Base-by-base conservation (phyloP, 495 filamentous ascomycete genomes). In the Aspergillus coremiiformis region DNA sequence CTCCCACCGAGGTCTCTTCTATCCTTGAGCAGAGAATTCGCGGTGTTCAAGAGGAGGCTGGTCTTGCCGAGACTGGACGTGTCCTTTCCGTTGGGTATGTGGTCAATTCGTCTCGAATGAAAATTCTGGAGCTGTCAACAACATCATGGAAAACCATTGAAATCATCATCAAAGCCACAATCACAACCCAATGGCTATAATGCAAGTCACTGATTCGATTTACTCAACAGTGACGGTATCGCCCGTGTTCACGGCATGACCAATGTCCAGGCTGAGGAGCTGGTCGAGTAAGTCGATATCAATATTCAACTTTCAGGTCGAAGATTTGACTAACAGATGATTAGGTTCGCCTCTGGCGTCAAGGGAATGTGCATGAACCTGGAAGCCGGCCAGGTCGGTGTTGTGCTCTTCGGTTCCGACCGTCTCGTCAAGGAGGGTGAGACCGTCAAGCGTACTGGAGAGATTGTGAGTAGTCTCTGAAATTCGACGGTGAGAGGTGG, bases 321-420 rank as follows among this genome's bases (percentile, higher is more conserved):
- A 20, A 21, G 21, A n/a, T 30, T 24, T 37, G 9, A 67, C 73
- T 81, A 62, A 76, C 57, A 62, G 64, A 59, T 70, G 47, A 37
- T 57, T 54, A 96, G 93, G 82, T 98, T 98, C 81, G 90, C 93
- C 64, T 98, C 93, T 60, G 93, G 93, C 74, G 93, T 98, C 69
- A 96, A 96, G 84, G 93, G 93, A 73, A 98, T 98, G 93, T 97
- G 94, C 87, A 95, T 98, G 91, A 98, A 98, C 85, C 82, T 98
- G 72, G 93, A 98, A 78, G 93, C 93, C 73, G 93, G 93, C 74
- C 94, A 97, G 78, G 93, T 98, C 75, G 93, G 93, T 95, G 93
- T 98, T 62, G 93, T 98, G 83, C 84, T 98, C 62, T 98, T 98
- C 79, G 93, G 93, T 83, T 97, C 93, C 66, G 93, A 98, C 79